These are phyloP conservation scores for Starmera amethionina DNA, from an alignment of 805 yeast genomes.

Conservation along the genomic window DNA sequence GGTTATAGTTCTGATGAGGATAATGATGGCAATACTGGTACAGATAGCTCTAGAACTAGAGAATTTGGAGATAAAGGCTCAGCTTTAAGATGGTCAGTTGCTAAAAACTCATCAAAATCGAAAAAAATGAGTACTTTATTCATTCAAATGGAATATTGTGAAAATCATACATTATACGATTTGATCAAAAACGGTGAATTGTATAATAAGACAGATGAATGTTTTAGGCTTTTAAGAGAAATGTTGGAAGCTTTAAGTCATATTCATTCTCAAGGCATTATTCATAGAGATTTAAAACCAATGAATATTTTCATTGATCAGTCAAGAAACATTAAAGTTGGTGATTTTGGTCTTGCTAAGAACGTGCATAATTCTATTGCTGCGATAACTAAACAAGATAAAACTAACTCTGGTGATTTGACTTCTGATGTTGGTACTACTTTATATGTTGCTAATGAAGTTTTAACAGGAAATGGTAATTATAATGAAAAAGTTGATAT, in stretches of 20 bases:
- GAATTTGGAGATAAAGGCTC: slow-evolving; percentile 11
- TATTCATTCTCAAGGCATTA: slow-evolving; percentile 88
- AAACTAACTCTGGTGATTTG: slow-evolving; percentile 47
- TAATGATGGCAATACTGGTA: slow-evolving; percentile 14
- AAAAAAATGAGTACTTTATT: slow-evolving; percentile 60
- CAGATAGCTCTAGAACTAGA: slow-evolving; percentile 15
- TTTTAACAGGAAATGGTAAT: slow-evolving; percentile 57
- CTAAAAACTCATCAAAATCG: slow-evolving; percentile 3
- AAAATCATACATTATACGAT: slow-evolving; percentile 81
- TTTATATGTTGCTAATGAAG: slow-evolving; percentile 86
- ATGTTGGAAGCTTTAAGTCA: slow-evolving; percentile 82
- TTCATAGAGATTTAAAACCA: slow-evolving; percentile 92
- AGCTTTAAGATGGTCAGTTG: slow-evolving; percentile 1
- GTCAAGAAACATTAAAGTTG: slow-evolving; percentile 80
- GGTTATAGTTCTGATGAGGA: slow-evolving; percentile 23
- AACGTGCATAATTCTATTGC: slow-evolving; percentile 51
- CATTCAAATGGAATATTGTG: slow-evolving; percentile 98
- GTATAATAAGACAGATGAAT: slow-evolving; percentile 61
- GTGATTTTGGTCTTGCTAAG: slow-evolving; percentile 96
- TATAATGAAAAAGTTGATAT: slow-evolving; percentile 93
- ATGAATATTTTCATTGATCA: slow-evolving; percentile 93
- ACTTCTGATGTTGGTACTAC: slow-evolving; percentile 94
- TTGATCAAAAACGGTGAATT: slow-evolving; percentile 69
- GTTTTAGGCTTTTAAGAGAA: slow-evolving; percentile 86
- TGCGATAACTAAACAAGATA: slow-evolving; percentile 20